phyloP scores from a whole-genome alignment of 208 protist genomes.

The Acanthamoeba lenticulata region DNA sequence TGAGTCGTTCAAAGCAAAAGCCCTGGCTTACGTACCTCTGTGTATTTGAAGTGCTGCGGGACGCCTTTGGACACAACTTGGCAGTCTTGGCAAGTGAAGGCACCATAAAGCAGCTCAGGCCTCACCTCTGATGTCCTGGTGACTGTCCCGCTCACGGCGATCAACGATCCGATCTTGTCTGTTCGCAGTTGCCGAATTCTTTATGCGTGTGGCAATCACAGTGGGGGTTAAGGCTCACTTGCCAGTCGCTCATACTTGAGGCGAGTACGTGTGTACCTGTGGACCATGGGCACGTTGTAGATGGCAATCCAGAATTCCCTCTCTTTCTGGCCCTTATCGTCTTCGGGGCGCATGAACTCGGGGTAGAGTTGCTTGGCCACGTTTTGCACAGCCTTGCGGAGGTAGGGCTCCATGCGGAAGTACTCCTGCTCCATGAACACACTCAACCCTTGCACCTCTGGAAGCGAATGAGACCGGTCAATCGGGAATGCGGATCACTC shows the following conservation, averaged over 20 bases:
- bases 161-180: constrained; percentile 94
- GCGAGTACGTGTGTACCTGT: neutral
- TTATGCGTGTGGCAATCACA: constrained; percentile 46
- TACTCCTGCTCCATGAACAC: constrained; percentile 58
- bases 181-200: constrained; percentile 95
- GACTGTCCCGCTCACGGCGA: constrained; percentile 96
- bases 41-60: constrained; percentile 99
- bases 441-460: constrained; percentile 11
- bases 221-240: no score
- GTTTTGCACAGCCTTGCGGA: constrained; percentile 69
- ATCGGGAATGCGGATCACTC: neutral
- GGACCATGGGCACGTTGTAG: constrained; percentile 18
- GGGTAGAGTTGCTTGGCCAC: constrained; percentile 45
- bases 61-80: constrained; percentile 88
- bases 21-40: no score
- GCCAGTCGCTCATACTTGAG: no score
- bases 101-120: constrained; percentile 97
- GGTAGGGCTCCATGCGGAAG: constrained; percentile 49
- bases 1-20: no score
- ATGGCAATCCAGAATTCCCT: constrained; percentile 65
- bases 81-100: constrained; percentile 98
- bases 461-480: neutral
- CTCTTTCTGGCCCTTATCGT: constrained; percentile 33
- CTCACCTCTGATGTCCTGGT: constrained; percentile 97
- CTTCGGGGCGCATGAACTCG: neutral